A percentile compares a stretch with the other conserved stretches of the same genome.
These are phyloP conservation scores for Buxus sempervirens DNA, from an alignment of 164 flowering plant genomes.

Conservation along the genomic window DNA sequence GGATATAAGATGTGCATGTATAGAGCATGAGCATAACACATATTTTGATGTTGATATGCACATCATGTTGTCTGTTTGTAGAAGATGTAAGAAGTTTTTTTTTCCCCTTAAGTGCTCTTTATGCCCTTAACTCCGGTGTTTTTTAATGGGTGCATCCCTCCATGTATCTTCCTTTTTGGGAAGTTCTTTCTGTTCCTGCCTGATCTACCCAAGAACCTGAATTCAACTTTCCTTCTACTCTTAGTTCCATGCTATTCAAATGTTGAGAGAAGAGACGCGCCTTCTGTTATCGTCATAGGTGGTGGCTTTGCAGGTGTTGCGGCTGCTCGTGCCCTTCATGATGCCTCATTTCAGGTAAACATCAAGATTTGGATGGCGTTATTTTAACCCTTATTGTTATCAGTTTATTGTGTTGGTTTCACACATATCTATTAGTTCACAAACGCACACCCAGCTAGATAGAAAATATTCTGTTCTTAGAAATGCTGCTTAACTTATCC, in stretches of 20 bases:
- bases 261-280: slow-evolving; percentile 39
- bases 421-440: background rate
- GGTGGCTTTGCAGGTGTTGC: slow-evolving; percentile 84
- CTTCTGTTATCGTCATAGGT: slow-evolving; percentile 84
- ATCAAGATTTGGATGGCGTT: background rate
- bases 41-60: no score
- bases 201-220: background rate
- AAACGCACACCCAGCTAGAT: background rate
- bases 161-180: background rate
- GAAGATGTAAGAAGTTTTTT: background rate
- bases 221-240: slow-evolving; percentile 9
- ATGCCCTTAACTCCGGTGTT: background rate
- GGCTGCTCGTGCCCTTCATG: slow-evolving; percentile 86
- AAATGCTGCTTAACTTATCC: background rate
- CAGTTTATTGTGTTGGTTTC: background rate
- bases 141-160: background rate
- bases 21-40: background rate
- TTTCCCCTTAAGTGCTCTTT: background rate
- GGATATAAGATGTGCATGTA: background rate
- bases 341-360: slow-evolving; percentile 80
- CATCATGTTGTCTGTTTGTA: background rate
- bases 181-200: background rate
- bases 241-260: slow-evolving; percentile 48
- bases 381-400: background rate
- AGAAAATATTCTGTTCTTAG: background rate